Percentiles rank a stretch among this genome's conserved stretches.
These are phyloP conservation scores for Arabis alpina DNA, from an alignment of 345 rosid species.

Conservation along the genomic window DNA sequence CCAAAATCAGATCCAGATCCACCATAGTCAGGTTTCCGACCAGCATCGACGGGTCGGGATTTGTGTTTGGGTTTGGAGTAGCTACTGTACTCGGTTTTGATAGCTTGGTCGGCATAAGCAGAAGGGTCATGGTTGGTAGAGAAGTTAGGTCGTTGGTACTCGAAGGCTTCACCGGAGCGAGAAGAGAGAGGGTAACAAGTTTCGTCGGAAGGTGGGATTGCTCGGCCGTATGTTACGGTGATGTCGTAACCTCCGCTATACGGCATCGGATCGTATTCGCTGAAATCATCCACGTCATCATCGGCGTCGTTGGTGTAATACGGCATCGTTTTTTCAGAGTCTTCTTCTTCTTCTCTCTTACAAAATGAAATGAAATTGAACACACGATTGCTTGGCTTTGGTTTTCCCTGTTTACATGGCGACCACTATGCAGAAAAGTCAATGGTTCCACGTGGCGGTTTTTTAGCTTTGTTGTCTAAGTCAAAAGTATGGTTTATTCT, in stretches of 20 bases:
- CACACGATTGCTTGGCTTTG: not conserved
- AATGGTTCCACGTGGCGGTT: slow-evolving; percentile 33
- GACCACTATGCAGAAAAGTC: slow-evolving; percentile 32
- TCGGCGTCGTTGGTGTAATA: slow-evolving; percentile 64
- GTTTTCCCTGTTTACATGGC: slow-evolving; percentile 30
- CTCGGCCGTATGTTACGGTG: slow-evolving; percentile 69
- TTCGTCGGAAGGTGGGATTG: slow-evolving; percentile 64
- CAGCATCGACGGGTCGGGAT: slow-evolving; percentile 51
- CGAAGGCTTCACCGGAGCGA: slow-evolving; percentile 54
- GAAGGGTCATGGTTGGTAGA: slow-evolving; percentile 57
- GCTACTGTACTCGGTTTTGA: slow-evolving; percentile 73
- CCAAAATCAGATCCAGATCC: slow-evolving; percentile 39
- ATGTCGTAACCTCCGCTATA: slow-evolving; percentile 90
- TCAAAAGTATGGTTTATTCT: not conserved
- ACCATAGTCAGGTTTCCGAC: slow-evolving; percentile 30
- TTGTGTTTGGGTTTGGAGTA: slow-evolving; percentile 65
- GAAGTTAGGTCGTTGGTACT: slow-evolving; percentile 71
- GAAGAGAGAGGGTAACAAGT: slow-evolving; percentile 66
- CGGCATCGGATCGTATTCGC: slow-evolving; percentile 81
- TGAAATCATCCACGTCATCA: slow-evolving; percentile 66
- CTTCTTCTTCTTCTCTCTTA: slow-evolving; percentile 1
- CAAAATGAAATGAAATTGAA: not conserved
- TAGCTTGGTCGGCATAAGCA: slow-evolving; percentile 69
- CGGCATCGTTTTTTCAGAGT: slow-evolving; percentile 56
- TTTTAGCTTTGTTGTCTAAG: not conserved